Base-by-base conservation (phyloP, 2,329 filamentous ascomycete genomes). In the Aureobasidium sp. region DNA sequence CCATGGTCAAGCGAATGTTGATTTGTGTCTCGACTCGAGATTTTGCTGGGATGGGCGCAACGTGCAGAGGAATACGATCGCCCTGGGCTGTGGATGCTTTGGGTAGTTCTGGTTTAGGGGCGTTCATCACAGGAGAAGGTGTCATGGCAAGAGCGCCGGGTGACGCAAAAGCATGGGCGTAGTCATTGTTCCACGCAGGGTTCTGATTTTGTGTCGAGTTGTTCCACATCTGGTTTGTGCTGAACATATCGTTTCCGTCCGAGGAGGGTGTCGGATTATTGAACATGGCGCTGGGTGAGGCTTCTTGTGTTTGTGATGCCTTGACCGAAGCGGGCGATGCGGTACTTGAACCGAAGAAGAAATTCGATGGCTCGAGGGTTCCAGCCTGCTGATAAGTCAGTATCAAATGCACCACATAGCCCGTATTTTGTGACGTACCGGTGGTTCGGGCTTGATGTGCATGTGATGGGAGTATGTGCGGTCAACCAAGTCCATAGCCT, bases 11-110 rank as follows among this genome's bases (percentile, higher is more conserved):
- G 69, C 87, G 87, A 67, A 97, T 90, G 9, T 89, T 90, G 67
- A 97, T 97, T 72, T 97, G 94, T 0, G 94, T 97, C 77, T 99
- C 94, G 21, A 97, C 94, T 27, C 94, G 86, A 16, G 92, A 96
- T 75, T 97, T 97, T 62, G 73, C 67, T 9, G 71, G 69, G 32
- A 74, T 73, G 9, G 72, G 72, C 30, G 70, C 71, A 54, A 74
- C 73, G 61, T 74, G 69, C 36, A 75, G 62, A 29, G 68, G 65
- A 32, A 70, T 72, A 30, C 68, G 63, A 30, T 70, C 70, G n/a
- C 65, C 60, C 6, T 66, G 65, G 5, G 61, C 49, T 25, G 59
- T 61, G 8, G 63, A 34, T 5, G 58, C 64, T 8, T 63, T 64
- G 9, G 63, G 45, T 10, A 60, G 63, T 27, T 66, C 62, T 34